phyloP scores from a whole-genome alignment of 73 alveolate species.

The Urostyla sp. region DNA sequence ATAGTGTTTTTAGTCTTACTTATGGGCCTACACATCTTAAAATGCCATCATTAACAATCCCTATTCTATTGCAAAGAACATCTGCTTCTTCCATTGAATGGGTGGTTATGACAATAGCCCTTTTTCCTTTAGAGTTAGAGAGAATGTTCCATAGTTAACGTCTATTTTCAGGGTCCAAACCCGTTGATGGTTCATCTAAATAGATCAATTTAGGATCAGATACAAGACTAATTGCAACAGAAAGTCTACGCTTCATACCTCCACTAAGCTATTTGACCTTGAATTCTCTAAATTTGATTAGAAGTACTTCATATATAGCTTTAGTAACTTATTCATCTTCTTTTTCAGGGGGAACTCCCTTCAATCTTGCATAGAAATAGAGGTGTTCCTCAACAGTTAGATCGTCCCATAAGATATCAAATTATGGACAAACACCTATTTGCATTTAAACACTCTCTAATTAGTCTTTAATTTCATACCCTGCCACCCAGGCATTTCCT shows the following conservation, averaged over 20 bases:
- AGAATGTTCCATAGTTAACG: slow-evolving; percentile 97
- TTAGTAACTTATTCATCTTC: slow-evolving; percentile 75
- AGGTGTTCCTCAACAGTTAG: slow-evolving; percentile 97
- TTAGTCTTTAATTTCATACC: slow-evolving; percentile 85
- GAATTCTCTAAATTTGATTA: slow-evolving; percentile 83
- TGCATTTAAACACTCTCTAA: slow-evolving; percentile 85
- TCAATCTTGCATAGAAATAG: slow-evolving; percentile 92
- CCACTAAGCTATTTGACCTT: slow-evolving; percentile 91
- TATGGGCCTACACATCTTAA: slow-evolving; percentile 92
- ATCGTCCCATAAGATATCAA: slow-evolving; percentile 95
- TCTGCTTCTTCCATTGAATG: slow-evolving; percentile 99
- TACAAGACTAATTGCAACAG: slow-evolving; percentile 93
- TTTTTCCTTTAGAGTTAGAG: slow-evolving; percentile 88
- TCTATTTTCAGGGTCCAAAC: slow-evolving; percentile 98
- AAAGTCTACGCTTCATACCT: slow-evolving; percentile 98
- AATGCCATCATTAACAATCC: slow-evolving; percentile 89
- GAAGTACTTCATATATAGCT: slow-evolving; percentile 94
- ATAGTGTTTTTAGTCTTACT: slow-evolving; percentile 82
- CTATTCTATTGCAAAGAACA: slow-evolving; percentile 96
- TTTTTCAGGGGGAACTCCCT: slow-evolving; percentile 85
- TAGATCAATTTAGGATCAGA: slow-evolving; percentile 96
- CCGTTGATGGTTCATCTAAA: slow-evolving; percentile 99
- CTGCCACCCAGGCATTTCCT: slow-evolving; percentile 98
- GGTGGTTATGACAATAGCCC: slow-evolving; percentile 96
- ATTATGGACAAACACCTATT: slow-evolving; percentile 98